Base-by-base conservation (phyloP, 805 yeast species). In the Metschnikowia drakensbergensis region DNA sequence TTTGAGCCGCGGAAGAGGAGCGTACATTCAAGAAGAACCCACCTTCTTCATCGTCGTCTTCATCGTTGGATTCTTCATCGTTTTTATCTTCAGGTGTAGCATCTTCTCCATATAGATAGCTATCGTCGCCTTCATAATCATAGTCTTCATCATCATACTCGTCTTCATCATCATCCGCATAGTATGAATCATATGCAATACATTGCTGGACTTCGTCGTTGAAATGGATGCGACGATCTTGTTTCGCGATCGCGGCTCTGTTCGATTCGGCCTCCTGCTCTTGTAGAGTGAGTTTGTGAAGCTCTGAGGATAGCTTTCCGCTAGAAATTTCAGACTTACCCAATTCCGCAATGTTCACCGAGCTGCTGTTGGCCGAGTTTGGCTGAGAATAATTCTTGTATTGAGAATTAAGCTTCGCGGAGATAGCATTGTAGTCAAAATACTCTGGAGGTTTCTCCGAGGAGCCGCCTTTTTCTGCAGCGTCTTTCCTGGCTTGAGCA, bases 131-230 rank as follows among this genome's bases (percentile, higher is more conserved):
- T 17, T 50, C 58, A 34, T 60, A 55, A 40, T 51, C 61, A 9
- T 61, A 61, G 22, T 48, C 54, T 10, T 50, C 52, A 23, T 53
- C 52, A 28, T 53, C 58, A 26, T 48, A 46, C 34, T 55, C 55
- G 17, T 53, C 58, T 3, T 48, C 52, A 13, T 47, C 51, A 13
- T 51, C 45, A 11, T 53, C 54, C 7, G 46, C 54, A 8, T 46
- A 47, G 32, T 33, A 45, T 9, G 53, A 51, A 49, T 77, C 82
- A 8, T 91, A 63, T 0, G 96, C 91, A 53, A 88, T 83, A 66
- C 99, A 94, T 66, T 94, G 99, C 64, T 89, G 91, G 30, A 94
- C 99, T 46, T 90, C 82, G 63, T 89, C 95, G 64, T 86, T 94
- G 69, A 94, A 94, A 67, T 91, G 98, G 52, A 94, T 91, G 58